Percentiles rank a stretch among this genome's conserved stretches.
phyloP scores from a whole-genome alignment of 129 eudicot species.

The Scalesia atractyloides region DNA sequence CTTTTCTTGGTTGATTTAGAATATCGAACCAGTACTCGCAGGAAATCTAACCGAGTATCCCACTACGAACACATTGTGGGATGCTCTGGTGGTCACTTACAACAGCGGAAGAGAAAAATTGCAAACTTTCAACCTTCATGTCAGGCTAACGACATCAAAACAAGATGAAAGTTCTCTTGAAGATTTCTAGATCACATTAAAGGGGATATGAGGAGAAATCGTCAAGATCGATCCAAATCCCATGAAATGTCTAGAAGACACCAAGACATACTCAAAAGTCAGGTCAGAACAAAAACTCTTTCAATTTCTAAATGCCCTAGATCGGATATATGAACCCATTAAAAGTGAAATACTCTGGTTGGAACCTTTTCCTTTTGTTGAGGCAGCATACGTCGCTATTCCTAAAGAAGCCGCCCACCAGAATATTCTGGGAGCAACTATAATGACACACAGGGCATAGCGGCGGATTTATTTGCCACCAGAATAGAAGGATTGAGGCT shows the following conservation, averaged over 20 bases:
- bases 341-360: neutral
- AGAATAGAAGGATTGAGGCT: neutral
- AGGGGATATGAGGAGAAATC: neutral
- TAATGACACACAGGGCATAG: neutral
- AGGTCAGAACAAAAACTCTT: too few relatives aligned
- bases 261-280: too few relatives aligned
- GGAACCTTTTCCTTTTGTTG: neutral
- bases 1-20: neutral
- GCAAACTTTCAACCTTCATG: neutral
- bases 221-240: neutral
- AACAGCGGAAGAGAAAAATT: neutral
- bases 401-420: neutral
- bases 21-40: neutral
- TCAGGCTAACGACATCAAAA: neutral
- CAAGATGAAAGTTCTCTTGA: neutral
- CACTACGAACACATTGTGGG: neutral
- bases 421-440: neutral
- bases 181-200: neutral
- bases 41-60: neutral
- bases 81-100: neutral
- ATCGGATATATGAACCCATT: neutral
- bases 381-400: neutral
- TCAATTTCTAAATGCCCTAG: too few relatives aligned
- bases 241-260: too few relatives aligned
- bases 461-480: neutral